Base-by-base conservation (phyloP, 805 yeast species). In the Metahyphopichia silvanorum region DNA sequence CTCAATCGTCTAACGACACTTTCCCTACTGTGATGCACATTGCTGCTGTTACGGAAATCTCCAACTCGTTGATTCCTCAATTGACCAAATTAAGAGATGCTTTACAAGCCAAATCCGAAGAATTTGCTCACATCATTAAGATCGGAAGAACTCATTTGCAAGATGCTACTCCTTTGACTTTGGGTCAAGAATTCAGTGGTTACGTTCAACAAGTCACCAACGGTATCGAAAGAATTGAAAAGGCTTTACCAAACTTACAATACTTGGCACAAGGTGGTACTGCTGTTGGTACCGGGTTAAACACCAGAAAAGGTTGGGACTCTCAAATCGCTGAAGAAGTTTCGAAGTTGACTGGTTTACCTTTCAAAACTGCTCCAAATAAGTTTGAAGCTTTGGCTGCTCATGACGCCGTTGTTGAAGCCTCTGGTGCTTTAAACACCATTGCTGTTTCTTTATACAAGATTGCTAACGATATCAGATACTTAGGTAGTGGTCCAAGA, bases 11-110 rank as follows among this genome's bases (percentile, higher is more conserved):
- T 29, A 93, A 93, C 63, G 98, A 93, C 68, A 93, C 98, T 34
- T 93, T 93, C 85, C 98, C 98, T 48, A 89, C 98, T 22, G 98
- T 91, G 35, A 93, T 93, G 98, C 98, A 93, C 71, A 91, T 93
- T 66, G 97, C 98, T 36, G 96, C 98, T 13, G 96, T 89, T 43
- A 76, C 84, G 26, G 96, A 91, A 70, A 85, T 91, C 66, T 68
- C 82, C 34, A 53, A 75, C 56, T 69, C 72, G 25, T 74, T 93
- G 61, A 48, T 91, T 33, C 98, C 98, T 12, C 86, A 87, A 55
- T 73, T 93, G 56, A 71, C 76, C 37, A 71, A 67, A 27, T 79
- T 93, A 54, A 85, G 85, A 63, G 84, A 82, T 53, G 72, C 96
- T n/a, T 69, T 93, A 44, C 74, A 76, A 31, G 71, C 59, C 40